These are phyloP conservation scores for Chenopodium album DNA, from an alignment of 148 eudicot species.

Conservation along the genomic window DNA sequence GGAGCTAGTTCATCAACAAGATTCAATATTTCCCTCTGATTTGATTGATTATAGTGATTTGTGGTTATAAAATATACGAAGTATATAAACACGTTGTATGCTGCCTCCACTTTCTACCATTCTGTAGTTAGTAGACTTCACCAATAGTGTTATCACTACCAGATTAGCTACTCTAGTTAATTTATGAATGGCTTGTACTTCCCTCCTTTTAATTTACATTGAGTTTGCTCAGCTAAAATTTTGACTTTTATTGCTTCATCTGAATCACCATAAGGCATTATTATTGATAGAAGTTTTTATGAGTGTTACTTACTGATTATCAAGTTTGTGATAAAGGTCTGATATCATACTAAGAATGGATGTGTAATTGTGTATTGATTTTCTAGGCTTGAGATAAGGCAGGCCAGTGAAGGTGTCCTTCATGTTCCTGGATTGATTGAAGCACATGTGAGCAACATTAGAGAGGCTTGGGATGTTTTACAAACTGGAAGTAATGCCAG, in stretches of 20 bases:
- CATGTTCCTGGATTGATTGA: conserved; percentile 91
- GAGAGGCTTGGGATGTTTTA: conserved; percentile 87
- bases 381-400: conserved; percentile 84
- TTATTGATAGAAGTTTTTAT: background rate
- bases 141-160: no score
- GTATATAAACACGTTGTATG: background rate
- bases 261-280: background rate
- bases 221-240: background rate
- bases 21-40: background rate
- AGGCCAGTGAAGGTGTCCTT: conserved; percentile 77
- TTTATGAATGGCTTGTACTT: background rate
- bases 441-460: conserved; percentile 75
- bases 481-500: conserved; percentile 81
- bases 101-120: background rate
- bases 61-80: background rate
- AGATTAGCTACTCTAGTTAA: no score
- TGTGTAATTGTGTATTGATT: conserved; percentile 2
- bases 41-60: background rate
- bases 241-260: background rate
- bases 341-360: background rate
- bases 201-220: background rate
- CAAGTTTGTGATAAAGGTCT: background rate
- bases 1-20: background rate
- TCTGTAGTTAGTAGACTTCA: no score
- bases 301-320: background rate